Base-by-base conservation (phyloP, 371 early-diverging fungal species). In the Mortierella sp. region DNA sequence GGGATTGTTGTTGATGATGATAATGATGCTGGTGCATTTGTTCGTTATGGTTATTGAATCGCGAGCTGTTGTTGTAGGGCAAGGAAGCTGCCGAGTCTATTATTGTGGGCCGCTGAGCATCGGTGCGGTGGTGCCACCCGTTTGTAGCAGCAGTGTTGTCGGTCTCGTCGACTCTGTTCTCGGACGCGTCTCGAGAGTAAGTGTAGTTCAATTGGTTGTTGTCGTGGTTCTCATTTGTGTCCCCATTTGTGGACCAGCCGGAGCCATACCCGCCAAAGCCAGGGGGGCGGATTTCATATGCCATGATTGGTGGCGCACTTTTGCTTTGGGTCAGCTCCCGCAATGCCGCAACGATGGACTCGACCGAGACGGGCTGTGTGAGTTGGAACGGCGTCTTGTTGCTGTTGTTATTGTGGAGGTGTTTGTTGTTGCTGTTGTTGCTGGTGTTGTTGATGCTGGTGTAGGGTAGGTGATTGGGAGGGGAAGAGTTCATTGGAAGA, bases 301-400 rank as follows among this genome's bases (percentile, higher is more conserved):
- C 67, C 67, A 67, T 67, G 67, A 67, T 67, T 67, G 67, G 67
- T 67, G 67, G 67, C 67, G 67, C 24, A 67, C 67, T 40, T 67
- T 37, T 24, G 24, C 21, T 40, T 40, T 40, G 40, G 37, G 37
- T 37, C 40, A 37, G 43, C 37, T 37, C 67, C 40, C 43, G 67
- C 67, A 67, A 67, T 67, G 67, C 67, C 67, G 24, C 67, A 37
- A 67, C 67, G 37, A 67, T 67, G 67, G 67, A 67, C 67, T 67
- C 67, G 11, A 67, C 67, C 34, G 67, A 67, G 24, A 67, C 67
- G 67, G 67, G 67, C n/a, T 37, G 67, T 37, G 67, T 67, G 24
- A 67, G 67, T 40, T 67, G 67, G 67, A 67, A 67, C 16, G 43
- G 21, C 9, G 40, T 40, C 16, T 1, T 50, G 50, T 14, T 16